Percentiles rank a stretch among this genome's conserved stretches.
Evolutionary conservation across 768 basidiomycete genomes (phyloP).

Genomic region (Calocera cornea): DNA sequence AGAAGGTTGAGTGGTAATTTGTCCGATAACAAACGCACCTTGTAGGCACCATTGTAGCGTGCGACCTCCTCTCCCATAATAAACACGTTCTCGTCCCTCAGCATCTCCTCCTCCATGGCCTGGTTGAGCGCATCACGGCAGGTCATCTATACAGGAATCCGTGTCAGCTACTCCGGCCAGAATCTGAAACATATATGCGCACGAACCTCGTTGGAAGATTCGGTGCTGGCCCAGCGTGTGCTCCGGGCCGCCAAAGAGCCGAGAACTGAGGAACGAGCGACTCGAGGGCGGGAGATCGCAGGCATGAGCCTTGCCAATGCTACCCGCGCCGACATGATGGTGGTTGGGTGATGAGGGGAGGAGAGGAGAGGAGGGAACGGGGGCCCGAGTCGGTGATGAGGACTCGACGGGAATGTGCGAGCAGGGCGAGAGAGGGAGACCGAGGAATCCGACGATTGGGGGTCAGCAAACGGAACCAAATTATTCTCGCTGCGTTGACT

Average conservation of each 20-base stretch:
- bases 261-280: background rate
- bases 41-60: slow-evolving; percentile 95
- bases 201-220: background rate
- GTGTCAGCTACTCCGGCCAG: background rate
- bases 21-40: slow-evolving; percentile 34
- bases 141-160: slow-evolving; percentile 54
- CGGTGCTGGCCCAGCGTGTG: background rate
- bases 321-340: background rate
- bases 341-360: background rate
- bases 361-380: background rate
- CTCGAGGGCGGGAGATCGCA: background rate
- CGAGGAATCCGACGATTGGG: slow-evolving; percentile 2
- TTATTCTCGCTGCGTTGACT: background rate
- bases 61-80: slow-evolving; percentile 96
- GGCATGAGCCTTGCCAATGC: background rate
- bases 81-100: slow-evolving; percentile 87
- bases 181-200: background rate
- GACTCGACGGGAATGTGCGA: background rate
- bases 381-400: background rate
- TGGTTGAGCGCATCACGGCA: slow-evolving; percentile 95
- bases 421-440: background rate
- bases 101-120: slow-evolving; percentile 99
- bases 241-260: background rate
- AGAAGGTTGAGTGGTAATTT: background rate
- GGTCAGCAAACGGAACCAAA: background rate